Percentiles rank a stretch among this genome's conserved stretches.
phyloP scores from a whole-genome alignment of 1,284 basidiomycete genomes.

The Peniophora sp. region DNA sequence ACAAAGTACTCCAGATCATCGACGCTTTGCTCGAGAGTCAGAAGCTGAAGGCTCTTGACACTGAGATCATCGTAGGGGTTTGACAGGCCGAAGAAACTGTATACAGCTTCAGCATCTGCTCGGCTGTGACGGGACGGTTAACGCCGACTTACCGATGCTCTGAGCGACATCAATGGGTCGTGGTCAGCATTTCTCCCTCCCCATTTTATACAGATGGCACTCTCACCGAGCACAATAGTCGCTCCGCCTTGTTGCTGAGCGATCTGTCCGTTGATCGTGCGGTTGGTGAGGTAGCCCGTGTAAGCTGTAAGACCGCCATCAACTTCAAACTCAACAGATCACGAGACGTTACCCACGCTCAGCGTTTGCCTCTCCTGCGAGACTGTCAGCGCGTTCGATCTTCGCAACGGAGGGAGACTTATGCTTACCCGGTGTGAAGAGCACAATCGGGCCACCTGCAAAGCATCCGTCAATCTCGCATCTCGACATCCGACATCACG shows the following conservation, averaged over 20 bases:
- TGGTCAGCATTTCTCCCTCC: no score
- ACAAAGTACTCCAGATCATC: slow-evolving; percentile 68
- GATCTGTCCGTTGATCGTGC: slow-evolving; percentile 56
- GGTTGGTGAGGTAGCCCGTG: slow-evolving; percentile 52
- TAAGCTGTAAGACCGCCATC: slow-evolving; percentile 31
- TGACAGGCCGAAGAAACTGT: slow-evolving; percentile 41
- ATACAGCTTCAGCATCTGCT: no score
- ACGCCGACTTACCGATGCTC: no score
- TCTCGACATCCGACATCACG: no score
- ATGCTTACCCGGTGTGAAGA: slow-evolving; percentile 43
- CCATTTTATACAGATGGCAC: slow-evolving; percentile 14
- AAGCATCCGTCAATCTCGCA: neutral
- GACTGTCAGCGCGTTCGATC: slow-evolving; percentile 29
- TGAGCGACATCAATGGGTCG: no score
- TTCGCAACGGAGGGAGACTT: slow-evolving; percentile 13
- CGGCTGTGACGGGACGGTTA: no score
- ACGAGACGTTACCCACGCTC: slow-evolving; percentile 23
- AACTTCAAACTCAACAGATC: neutral
- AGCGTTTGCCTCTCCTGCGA: slow-evolving; percentile 16
- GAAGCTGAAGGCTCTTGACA: slow-evolving; percentile 46
- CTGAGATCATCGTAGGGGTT: slow-evolving; percentile 56
- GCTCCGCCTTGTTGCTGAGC: slow-evolving; percentile 61
- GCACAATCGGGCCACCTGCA: slow-evolving; percentile 59
- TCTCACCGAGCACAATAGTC: slow-evolving; percentile 38
- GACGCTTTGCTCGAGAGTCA: slow-evolving; percentile 66